phyloP scores from a whole-genome alignment of 1,284 basidiomycete genomes.

The Tylopilus sp. region DNA sequence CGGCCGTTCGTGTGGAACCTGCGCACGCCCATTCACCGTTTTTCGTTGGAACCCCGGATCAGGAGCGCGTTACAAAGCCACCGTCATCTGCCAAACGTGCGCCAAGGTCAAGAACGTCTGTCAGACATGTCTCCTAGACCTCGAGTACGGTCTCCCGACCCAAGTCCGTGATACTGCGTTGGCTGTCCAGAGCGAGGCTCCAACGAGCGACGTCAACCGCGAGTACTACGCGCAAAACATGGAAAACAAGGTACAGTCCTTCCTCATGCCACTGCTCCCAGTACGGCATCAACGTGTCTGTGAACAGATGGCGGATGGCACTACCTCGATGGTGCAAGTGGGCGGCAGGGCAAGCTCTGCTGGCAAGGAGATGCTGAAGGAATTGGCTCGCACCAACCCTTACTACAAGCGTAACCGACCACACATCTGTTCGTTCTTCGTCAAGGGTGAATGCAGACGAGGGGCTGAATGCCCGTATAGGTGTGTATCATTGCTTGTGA shows the following conservation, averaged over 20 bases:
- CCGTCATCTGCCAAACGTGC: conserved; percentile 97
- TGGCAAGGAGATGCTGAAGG: conserved; percentile 94
- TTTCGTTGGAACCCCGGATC: conserved; percentile 98
- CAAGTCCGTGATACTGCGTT: conserved; percentile 97
- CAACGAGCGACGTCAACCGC: conserved; percentile 92
- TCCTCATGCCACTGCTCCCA: background rate
- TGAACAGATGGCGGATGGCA: conserved; percentile 55
- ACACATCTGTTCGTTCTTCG: conserved; percentile 92
- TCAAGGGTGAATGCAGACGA: conserved; percentile 90
- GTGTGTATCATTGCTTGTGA: conserved; percentile 32
- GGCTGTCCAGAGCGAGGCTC: conserved; percentile 81
- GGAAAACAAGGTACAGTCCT: conserved; percentile 69
- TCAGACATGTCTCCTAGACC: conserved; percentile 94
- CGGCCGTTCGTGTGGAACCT: conserved; percentile 92
- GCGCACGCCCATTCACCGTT: conserved; percentile 92
- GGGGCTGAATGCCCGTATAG: conserved; percentile 91
- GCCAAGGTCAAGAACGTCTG: conserved; percentile 99
- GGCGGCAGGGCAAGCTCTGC: conserved; percentile 62
- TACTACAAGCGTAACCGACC: conserved; percentile 96
- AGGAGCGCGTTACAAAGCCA: conserved; percentile 93
- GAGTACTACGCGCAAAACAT: conserved; percentile 98
- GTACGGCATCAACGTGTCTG: conserved; percentile 2
- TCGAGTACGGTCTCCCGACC: conserved; percentile 93
- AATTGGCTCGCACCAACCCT: conserved; percentile 88
- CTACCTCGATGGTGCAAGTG: conserved; percentile 63